phyloP scores from a whole-genome alignment of 345 rosid species.

The Acer negundo region DNA sequence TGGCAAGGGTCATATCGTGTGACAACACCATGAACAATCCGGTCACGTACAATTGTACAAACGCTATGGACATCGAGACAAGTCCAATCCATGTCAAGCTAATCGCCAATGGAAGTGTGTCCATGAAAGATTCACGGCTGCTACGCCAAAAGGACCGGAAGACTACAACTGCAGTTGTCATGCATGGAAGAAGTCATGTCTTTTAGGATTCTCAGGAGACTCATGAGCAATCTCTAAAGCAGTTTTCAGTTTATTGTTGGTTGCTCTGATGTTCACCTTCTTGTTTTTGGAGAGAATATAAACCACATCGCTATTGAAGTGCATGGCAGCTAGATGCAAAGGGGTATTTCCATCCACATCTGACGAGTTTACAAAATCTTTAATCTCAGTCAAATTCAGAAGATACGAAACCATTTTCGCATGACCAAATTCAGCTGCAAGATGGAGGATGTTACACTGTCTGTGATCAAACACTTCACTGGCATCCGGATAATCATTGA shows the following conservation, averaged over 20 bases:
- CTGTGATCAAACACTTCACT: neutral
- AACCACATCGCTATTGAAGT: neutral
- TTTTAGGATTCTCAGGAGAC: neutral
- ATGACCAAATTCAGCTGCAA: neutral
- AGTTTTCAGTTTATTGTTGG: neutral
- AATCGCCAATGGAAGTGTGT: conserved; percentile 4
- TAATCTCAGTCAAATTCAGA: neutral
- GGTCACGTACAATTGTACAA: too few relatives aligned
- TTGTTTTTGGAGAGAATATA: neutral
- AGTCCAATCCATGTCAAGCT: conserved; percentile 21
- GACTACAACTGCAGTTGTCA: conserved; percentile 10
- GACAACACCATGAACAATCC: conserved; percentile 18
- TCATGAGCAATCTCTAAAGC: neutral
- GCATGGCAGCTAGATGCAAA: neutral
- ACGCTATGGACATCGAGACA: conserved; percentile 23
- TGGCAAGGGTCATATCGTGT: neutral
- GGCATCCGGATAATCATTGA: neutral
- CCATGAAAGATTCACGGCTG: conserved; percentile 2
- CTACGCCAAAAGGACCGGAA: conserved; percentile 9
- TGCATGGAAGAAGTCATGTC: conserved; percentile 19
- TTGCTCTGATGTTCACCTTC: neutral
- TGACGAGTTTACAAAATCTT: neutral
- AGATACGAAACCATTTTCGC: neutral
- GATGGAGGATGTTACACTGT: neutral
- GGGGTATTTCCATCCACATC: conserved; percentile 6